A percentile compares a stretch with the other conserved stretches of the same genome.
These are phyloP conservation scores for Teunomyces kruisii DNA, from an alignment of 805 yeast genomes.

Conservation along the genomic window DNA sequence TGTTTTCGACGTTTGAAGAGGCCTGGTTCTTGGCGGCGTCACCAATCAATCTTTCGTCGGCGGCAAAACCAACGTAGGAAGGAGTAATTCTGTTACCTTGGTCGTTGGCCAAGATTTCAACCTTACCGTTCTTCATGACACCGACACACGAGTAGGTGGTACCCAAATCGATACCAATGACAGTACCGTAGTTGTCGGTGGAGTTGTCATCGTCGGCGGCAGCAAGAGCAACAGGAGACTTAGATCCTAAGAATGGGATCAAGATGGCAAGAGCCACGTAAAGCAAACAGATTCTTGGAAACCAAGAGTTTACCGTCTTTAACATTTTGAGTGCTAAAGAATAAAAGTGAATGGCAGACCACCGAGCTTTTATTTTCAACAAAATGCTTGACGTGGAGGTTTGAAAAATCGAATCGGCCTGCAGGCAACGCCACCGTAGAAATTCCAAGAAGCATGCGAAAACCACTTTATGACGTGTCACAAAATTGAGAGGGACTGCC, in stretches of 20 bases:
- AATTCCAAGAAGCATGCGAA: constrained; percentile 2
- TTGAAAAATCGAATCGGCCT: not conserved
- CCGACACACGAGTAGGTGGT: constrained; percentile 97
- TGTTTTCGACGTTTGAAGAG: constrained; percentile 87
- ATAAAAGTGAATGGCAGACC: not conserved
- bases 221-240: constrained; percentile 18
- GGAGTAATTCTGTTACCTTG: constrained; percentile 99
- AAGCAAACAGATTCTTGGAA: constrained; percentile 18
- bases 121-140: constrained; percentile 87
- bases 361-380: not conserved
- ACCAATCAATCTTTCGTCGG: constrained; percentile 89
- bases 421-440: not conserved
- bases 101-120: constrained; percentile 94
- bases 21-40: constrained; percentile 98
- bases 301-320: constrained; percentile 10
- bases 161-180: constrained; percentile 96
- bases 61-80: constrained; percentile 93
- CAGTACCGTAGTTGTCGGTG: constrained; percentile 53
- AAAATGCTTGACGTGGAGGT: constrained; percentile 5
- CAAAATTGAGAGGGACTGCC: not conserved
- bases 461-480: not conserved
- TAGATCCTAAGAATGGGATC: constrained; percentile 35
- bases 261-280: constrained; percentile 36
- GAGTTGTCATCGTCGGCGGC: constrained; percentile 21
- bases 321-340: not conserved